Evolutionary conservation across 2,329 filamentous ascomycete genomes (phyloP).

Genomic region (Trichoderma sp.): DNA sequence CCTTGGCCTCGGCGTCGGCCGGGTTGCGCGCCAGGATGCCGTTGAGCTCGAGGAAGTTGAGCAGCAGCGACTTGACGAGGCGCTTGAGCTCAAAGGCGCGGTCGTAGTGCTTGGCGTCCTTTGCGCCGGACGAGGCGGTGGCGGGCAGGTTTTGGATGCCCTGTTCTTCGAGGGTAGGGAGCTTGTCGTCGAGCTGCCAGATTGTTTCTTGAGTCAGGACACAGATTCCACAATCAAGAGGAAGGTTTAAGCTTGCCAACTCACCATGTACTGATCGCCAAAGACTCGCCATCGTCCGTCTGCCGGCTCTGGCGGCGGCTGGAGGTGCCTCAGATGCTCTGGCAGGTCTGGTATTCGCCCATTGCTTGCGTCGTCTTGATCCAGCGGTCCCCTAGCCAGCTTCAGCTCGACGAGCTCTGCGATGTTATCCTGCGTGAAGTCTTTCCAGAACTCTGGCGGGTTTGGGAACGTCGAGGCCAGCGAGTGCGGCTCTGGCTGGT

Average conservation of each 20-base stretch:
- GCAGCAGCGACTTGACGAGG: slow-evolving; percentile 78
- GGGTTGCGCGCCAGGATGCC: slow-evolving; percentile 49
- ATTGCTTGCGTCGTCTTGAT: slow-evolving; percentile 31
- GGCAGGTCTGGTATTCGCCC: slow-evolving; percentile 58
- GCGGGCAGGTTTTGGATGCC: slow-evolving; percentile 67
- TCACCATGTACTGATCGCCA: slow-evolving; percentile 64
- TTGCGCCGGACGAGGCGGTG: slow-evolving; percentile 46
- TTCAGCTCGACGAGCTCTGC: slow-evolving; percentile 54
- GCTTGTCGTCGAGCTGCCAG: slow-evolving; percentile 58
- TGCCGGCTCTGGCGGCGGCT: slow-evolving; percentile 76
- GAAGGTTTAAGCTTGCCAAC: neutral
- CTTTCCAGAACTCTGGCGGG: slow-evolving; percentile 86
- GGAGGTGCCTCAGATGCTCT: slow-evolving; percentile 71
- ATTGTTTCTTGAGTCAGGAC: neutral
- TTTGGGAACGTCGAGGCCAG: slow-evolving; percentile 74
- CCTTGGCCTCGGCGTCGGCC: slow-evolving; percentile 65
- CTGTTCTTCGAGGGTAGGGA: slow-evolving; percentile 69
- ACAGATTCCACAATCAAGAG: neutral
- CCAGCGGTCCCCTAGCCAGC: slow-evolving; percentile 39
- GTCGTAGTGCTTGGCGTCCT: slow-evolving; percentile 60
- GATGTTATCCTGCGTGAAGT: slow-evolving; percentile 79
- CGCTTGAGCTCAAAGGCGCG: slow-evolving; percentile 71
- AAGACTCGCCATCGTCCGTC: slow-evolving; percentile 75
- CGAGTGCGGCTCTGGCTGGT: slow-evolving; percentile 50
- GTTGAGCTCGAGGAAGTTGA: slow-evolving; percentile 86